Percentiles rank a stretch among this genome's conserved stretches.
These are phyloP conservation scores for Actinomucor elegans DNA, from an alignment of 371 early-diverging fungal genomes.

Conservation along the genomic window DNA sequence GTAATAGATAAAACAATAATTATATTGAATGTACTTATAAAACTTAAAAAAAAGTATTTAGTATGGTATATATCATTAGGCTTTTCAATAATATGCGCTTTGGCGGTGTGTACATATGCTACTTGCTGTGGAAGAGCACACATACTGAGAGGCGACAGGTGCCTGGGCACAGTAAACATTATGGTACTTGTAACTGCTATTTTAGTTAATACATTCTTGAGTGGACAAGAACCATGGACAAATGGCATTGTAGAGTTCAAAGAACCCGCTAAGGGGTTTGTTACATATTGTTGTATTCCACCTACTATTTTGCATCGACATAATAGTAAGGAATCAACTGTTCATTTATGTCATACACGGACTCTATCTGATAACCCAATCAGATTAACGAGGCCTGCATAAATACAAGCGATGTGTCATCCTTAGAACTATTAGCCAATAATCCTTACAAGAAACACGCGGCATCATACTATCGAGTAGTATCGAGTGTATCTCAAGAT, in stretches of 20 bases:
- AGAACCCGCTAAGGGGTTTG: conserved; percentile 34
- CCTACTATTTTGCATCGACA: too few species aligned
- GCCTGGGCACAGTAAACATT: conserved; percentile 25
- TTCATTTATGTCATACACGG: too few species aligned
- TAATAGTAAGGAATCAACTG: too few species aligned
- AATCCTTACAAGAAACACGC: too few species aligned
- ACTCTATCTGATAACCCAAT: too few species aligned
- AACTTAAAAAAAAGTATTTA: conserved; percentile 23
- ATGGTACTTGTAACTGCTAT: conserved; percentile 7
- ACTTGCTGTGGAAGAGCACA: conserved; percentile 31
- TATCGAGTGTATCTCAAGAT: too few species aligned
- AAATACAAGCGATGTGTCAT: too few species aligned
- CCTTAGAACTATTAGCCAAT: too few species aligned
- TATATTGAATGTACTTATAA: not conserved
- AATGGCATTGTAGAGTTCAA: conserved; percentile 31
- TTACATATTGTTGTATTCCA: conserved; percentile 33
- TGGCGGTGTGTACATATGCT: conserved; percentile 31
- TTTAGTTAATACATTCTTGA: conserved; percentile 20
- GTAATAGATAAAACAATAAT: conserved; percentile 5
- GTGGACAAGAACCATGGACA: conserved; percentile 42
- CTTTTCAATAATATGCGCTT: conserved; percentile 20
- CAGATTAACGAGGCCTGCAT: too few species aligned
- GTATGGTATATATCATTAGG: conserved; percentile 27
- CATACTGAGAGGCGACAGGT: conserved; percentile 32
- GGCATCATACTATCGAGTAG: too few species aligned